Percentiles rank a stretch among this genome's conserved stretches.
phyloP scores from a whole-genome alignment of 345 rosid species.

The Ceriops tagal region DNA sequence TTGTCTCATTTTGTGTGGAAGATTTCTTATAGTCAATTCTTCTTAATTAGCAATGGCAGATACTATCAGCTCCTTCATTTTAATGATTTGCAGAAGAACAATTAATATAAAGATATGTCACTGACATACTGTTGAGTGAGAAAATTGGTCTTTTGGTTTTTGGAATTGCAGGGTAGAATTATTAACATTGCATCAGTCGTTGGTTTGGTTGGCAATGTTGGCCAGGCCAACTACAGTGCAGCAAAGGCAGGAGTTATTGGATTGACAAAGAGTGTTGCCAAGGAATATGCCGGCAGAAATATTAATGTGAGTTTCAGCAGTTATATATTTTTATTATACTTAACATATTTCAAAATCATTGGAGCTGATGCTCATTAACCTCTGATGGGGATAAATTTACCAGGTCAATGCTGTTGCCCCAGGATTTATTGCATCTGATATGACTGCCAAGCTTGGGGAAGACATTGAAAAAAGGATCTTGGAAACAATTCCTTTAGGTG shows the following conservation, averaged over 20 bases:
- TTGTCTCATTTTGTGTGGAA: too few species aligned
- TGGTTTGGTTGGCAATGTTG: conserved; percentile 84
- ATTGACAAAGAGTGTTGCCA: conserved; percentile 75
- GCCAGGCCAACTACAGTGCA: conserved; percentile 97
- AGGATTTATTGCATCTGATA: conserved; percentile 91
- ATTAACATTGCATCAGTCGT: conserved; percentile 84
- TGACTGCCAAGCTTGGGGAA: conserved; percentile 80
- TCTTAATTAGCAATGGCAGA: too few species aligned
- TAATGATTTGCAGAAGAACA: not conserved
- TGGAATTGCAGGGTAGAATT: conserved; percentile 66
- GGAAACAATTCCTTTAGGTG: conserved; percentile 83
- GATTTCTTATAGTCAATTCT: too few species aligned
- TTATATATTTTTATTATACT: conserved; percentile 5
- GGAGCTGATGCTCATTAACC: conserved; percentile 4
- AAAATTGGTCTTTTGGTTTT: not conserved
- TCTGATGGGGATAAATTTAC: conserved; percentile 16
- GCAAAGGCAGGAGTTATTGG: conserved; percentile 98
- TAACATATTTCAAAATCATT: not conserved
- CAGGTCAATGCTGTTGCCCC: conserved; percentile 94
- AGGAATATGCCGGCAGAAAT: conserved; percentile 85
- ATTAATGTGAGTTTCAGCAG: conserved; percentile 52
- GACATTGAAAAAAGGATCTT: conserved; percentile 86
- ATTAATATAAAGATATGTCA: not conserved
- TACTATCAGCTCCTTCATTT: not conserved
- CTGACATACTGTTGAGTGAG: not conserved